Base-by-base conservation (phyloP, 164 flowering plant species). In the Umbellularia californica region DNA sequence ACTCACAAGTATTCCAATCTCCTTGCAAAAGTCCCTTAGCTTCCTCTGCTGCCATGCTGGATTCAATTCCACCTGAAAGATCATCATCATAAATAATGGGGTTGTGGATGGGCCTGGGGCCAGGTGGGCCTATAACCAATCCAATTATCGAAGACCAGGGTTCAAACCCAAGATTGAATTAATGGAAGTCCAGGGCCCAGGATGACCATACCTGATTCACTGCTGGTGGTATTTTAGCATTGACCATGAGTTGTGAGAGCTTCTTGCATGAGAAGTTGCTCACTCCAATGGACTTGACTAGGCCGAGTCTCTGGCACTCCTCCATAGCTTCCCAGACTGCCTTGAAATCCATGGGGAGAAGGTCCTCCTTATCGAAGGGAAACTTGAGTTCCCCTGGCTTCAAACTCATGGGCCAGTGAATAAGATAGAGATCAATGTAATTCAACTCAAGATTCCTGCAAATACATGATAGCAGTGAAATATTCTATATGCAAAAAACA, bases 41-140 rank as follows among this genome's bases (percentile, higher is more conserved):
- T 77, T 70, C 58, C 35, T 69, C 62, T 80, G 86, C 2, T 76
- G 74, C 84, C 84, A 84, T 17, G 51, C 30, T 51, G 84, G 79
- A 74, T 78, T 74, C 81, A 81, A 65, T 72, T 83, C 86, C 25
- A 83, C 82, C 74, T 72, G 24, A 30, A 12, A 66, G 19, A 66
- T 30, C 35, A 25, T 3, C 69, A 66, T 14, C 2, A 3, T 66
- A 50, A 27, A 5, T 41, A 41, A 30, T 30, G 1, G 47, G 1
- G 47, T 1, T 24, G 13, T 64, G 14, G 3, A 22, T 27, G n/a
- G 19, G 15, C 25, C 33, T 41, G 11, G 35, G 35, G 35, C 35
- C 35, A 30, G 47, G 47, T 41, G 47, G 47, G 5, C 11, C 47
- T 41, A 41, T 7, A 4, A 5, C 47, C 47, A 0, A 30, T 30